Evolutionary conservation across 148 eudicot genomes (phyloP).

Genomic region (Rhododendron kiyosumense): DNA sequence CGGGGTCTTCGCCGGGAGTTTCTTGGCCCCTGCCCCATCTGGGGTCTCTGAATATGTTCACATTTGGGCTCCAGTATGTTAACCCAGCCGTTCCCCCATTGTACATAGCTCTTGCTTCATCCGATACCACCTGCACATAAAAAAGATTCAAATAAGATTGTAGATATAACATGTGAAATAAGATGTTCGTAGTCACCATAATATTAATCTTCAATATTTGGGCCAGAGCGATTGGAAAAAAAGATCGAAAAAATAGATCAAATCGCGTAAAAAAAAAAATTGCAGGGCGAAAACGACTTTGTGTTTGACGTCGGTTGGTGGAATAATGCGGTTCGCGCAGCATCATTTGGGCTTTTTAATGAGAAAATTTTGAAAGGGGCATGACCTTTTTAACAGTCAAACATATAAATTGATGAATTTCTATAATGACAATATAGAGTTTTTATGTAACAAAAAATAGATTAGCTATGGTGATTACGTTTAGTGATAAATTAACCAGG

Average conservation of each 20-base stretch:
- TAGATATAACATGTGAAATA: neutral
- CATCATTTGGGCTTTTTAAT: too few relatives aligned
- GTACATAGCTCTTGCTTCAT: slow-evolving; percentile 95
- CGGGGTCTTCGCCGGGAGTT: slow-evolving; percentile 93
- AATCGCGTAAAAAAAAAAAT: neutral
- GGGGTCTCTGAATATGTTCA: slow-evolving; percentile 92
- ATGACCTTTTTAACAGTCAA: too few relatives aligned
- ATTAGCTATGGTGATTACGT: too few relatives aligned
- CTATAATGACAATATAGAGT: too few relatives aligned
- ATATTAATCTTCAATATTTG: neutral
- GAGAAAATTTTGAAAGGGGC: too few relatives aligned
- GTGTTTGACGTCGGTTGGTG: too few relatives aligned
- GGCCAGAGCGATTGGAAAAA: neutral
- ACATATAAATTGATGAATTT: too few relatives aligned
- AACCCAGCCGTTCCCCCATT: slow-evolving; percentile 82
- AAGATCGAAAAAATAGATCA: neutral
- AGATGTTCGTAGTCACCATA: neutral
- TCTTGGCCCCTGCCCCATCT: slow-evolving; percentile 97
- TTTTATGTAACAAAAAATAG: too few relatives aligned
- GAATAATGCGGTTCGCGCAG: too few relatives aligned
- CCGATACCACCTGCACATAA: slow-evolving; percentile 71
- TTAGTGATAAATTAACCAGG: neutral
- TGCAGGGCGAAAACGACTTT: too few relatives aligned
- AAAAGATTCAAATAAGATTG: neutral
- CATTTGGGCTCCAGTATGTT: slow-evolving; percentile 97